These are phyloP conservation scores for Hordeum marinum DNA, from an alignment of 176 grass and related monocot species.

Conservation along the genomic window DNA sequence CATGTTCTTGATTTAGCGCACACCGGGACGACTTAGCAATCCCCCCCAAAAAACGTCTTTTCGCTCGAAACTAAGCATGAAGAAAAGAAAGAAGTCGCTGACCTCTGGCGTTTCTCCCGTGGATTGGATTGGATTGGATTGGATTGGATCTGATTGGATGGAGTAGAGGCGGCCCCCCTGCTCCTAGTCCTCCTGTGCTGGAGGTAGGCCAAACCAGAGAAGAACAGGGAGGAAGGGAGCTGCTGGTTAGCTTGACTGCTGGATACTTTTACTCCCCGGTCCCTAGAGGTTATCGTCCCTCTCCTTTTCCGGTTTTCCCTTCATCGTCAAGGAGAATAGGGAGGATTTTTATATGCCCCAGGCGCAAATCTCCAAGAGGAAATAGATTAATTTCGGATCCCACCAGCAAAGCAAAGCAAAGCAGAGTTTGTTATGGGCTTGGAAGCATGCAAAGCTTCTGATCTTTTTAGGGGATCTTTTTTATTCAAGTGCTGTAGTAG, in stretches of 20 bases:
- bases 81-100: neutral
- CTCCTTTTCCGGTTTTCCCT: neutral
- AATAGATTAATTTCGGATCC: neutral
- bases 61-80: neutral
- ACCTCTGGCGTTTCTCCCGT: conserved; percentile 23
- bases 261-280: conserved; percentile 24
- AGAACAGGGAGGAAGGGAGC: neutral
- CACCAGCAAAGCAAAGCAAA: conserved; percentile 23
- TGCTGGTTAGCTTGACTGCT: conserved; percentile 8
- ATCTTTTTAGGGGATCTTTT: neutral
- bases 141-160: conserved; percentile 3
- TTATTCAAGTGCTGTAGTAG: neutral
- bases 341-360: neutral
- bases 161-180: neutral
- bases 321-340: neutral
- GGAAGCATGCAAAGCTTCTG: conserved; percentile 20
- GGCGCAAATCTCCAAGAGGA: conserved; percentile 27
- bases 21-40: neutral
- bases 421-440: neutral
- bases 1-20: conserved; percentile 22
- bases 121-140: neutral
- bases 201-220: neutral
- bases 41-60: neutral
- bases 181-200: conserved; percentile 1
- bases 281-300: conserved; percentile 11